Evolutionary conservation across 257 asterid genomes (phyloP), one percentile per base, ranked within the genome.

Genomic region (Solanum sejunctum): DNA sequence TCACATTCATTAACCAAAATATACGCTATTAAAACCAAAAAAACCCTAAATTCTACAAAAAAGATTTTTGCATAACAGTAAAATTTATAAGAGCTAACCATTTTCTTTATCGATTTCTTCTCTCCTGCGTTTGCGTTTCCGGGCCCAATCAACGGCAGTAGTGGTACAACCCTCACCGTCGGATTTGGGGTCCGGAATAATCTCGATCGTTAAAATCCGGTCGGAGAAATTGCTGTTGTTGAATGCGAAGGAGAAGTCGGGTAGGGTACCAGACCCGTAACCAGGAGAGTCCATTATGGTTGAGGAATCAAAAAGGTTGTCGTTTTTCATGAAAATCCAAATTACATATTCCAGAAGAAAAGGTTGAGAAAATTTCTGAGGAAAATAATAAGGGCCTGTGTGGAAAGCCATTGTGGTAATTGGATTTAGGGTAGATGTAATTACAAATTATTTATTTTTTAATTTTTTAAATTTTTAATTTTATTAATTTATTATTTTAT

Each of bases 191-290:
- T 89, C 93, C 57, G 92, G 93, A 47, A 89, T 36, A 84, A 94
- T 89, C 92, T 93, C 94, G 89, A 95, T 90, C 88, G 83, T 92
- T 26, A 95, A 86, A 51, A 95, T 84, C 85, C 98, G 92, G 72
- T 93, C 98, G 0, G 98, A 95, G 89, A 95, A 95, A 88, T 93
- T 92, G 84, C 91, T 89, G 71, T 92, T 93, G 86, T 95, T 88
- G 87, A 92, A 95, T 9, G 98, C 98, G 58, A 95, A 95, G 11
- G 85, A 93, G 84, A 92, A 93, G 84, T 93, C 91, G 79, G 86
- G 58, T 23, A 73, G 87, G 10, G 89, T 73, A 45, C 26, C 78
- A 80, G 88, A 63, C 18, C 89, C 92, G 80, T 43, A 88, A 58
- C 72, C 89, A 61, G 89, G 55, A 80, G 85, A 36, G 41, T 86